Conservation (phyloP, 2,329 filamentous ascomycete genomes). For the Cytospora schulzeri region DNA sequence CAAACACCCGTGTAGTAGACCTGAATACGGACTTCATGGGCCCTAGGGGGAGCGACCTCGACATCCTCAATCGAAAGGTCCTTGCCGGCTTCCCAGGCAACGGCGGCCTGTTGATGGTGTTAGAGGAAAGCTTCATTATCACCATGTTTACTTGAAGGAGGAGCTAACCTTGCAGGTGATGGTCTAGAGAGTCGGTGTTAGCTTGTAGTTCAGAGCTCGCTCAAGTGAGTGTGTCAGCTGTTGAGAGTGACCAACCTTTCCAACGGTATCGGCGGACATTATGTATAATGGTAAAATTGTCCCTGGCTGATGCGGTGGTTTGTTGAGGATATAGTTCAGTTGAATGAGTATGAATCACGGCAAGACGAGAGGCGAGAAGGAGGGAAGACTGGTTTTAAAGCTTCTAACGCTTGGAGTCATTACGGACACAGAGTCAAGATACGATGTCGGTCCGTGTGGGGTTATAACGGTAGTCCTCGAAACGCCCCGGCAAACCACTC, state of each 20-base stretch:
- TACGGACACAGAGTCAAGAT: conserved; percentile 12
- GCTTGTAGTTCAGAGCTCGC: conserved; percentile 9
- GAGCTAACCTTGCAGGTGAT: conserved; percentile 27
- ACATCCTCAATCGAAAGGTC: conserved; percentile 87
- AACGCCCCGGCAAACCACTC: conserved; percentile 9
- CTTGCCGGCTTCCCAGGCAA: conserved; percentile 96
- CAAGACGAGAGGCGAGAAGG: conserved; percentile 24
- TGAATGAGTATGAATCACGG: conserved; percentile 26
- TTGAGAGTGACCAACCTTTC: conserved; percentile 22
- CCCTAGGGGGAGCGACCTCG: conserved; percentile 85
- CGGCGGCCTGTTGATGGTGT: conserved; percentile 68
- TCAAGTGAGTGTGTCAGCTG: neutral
- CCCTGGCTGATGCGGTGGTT: conserved; percentile 32
- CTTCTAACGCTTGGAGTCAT: neutral
- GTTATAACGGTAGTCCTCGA: conserved; percentile 6
- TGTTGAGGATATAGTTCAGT: conserved; percentile 24
- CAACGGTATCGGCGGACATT: conserved; percentile 27
- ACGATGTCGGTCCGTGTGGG: conserved; percentile 21
- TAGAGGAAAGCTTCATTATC: neutral
- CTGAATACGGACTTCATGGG: conserved; percentile 94
- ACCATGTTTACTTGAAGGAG: neutral
- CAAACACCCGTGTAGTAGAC: conserved; percentile 98
- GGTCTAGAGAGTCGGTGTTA: conserved; percentile 18
- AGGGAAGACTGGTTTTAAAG: conserved; percentile 26
- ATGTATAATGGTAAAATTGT: neutral